Evolutionary conservation across 306 rosid species (phyloP).

Genomic region (Casuarina equisetifolia): DNA sequence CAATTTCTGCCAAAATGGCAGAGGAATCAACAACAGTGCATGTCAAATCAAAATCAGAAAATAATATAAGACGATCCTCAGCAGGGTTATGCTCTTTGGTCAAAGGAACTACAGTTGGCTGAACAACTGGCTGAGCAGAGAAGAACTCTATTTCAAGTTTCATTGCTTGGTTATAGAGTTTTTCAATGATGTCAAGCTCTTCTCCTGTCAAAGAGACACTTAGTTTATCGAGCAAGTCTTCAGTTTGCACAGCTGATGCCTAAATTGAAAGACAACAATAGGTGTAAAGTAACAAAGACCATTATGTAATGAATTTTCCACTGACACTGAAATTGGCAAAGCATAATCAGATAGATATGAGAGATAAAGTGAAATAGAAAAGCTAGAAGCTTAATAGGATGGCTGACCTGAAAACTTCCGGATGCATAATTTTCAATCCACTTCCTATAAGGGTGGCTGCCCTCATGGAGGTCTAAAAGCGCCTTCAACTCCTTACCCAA

Average conservation of each 20-base stretch:
- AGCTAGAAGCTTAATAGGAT: constrained; percentile 29
- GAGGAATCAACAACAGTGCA: constrained; percentile 95
- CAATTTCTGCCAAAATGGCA: constrained; percentile 95
- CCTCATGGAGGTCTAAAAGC: constrained; percentile 42
- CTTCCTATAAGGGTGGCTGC: constrained; percentile 71
- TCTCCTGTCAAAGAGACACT: constrained; percentile 97
- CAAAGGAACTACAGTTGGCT: constrained; percentile 85
- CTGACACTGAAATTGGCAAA: constrained; percentile 25
- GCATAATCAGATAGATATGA: constrained; percentile 33
- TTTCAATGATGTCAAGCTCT: constrained; percentile 93
- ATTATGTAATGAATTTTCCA: constrained; percentile 35
- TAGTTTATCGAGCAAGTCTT: constrained; percentile 94
- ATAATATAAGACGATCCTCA: constrained; percentile 62
- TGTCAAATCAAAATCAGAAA: constrained; percentile 97
- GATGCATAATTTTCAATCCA: constrained; percentile 87
- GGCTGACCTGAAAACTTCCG: constrained; percentile 79
- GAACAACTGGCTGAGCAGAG: constrained; percentile 71
- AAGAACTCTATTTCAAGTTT: constrained; percentile 90
- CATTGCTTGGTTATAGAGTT: constrained; percentile 94
- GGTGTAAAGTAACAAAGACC: constrained; percentile 38
- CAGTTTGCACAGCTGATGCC: constrained; percentile 82
- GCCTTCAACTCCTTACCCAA: constrained; percentile 69
- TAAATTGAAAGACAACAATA: constrained; percentile 60
- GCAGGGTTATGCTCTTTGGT: constrained; percentile 64
- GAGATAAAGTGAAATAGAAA: constrained; percentile 24